These are phyloP conservation scores for Phytophthora multivora DNA, from an alignment of 352 stramenopile species.

Conservation along the genomic window DNA sequence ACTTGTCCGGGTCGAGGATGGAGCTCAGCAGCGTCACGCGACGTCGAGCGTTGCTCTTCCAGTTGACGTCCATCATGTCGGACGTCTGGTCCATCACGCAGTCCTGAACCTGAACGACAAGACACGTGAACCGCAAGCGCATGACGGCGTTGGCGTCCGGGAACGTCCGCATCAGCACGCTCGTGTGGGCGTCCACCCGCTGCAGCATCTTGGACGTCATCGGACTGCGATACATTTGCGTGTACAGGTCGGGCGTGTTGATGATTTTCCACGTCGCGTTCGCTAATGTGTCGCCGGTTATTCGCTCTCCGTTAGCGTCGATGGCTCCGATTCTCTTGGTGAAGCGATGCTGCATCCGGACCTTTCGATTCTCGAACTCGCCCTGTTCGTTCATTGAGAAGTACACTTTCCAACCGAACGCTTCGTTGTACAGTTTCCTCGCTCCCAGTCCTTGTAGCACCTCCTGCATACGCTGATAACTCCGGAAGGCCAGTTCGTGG, in stretches of 20 bases:
- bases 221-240: constrained; percentile 40
- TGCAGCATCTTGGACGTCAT: constrained; percentile 50
- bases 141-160: constrained; percentile 43
- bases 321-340: constrained; percentile 38
- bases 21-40: constrained; percentile 36
- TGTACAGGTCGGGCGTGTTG: constrained; percentile 41
- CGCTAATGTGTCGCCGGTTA: constrained; percentile 40
- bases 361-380: background rate
- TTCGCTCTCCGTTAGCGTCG: constrained; percentile 21
- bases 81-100: constrained; percentile 24
- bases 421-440: constrained; percentile 33
- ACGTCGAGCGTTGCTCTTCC: constrained; percentile 20
- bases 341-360: constrained; percentile 44
- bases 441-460: constrained; percentile 22
- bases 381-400: constrained; percentile 33
- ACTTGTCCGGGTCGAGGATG: constrained; percentile 36
- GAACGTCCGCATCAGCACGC: constrained; percentile 46
- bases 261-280: constrained; percentile 46
- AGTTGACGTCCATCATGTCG: constrained; percentile 5
- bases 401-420: constrained; percentile 38
- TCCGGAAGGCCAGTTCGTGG: constrained; percentile 26
- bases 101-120: constrained; percentile 40
- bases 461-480: constrained; percentile 33
- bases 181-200: constrained; percentile 43
- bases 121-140: constrained; percentile 35